These are phyloP conservation scores for Pezicula carpinea DNA, from an alignment of 2,329 filamentous ascomycete species.

Conservation along the genomic window DNA sequence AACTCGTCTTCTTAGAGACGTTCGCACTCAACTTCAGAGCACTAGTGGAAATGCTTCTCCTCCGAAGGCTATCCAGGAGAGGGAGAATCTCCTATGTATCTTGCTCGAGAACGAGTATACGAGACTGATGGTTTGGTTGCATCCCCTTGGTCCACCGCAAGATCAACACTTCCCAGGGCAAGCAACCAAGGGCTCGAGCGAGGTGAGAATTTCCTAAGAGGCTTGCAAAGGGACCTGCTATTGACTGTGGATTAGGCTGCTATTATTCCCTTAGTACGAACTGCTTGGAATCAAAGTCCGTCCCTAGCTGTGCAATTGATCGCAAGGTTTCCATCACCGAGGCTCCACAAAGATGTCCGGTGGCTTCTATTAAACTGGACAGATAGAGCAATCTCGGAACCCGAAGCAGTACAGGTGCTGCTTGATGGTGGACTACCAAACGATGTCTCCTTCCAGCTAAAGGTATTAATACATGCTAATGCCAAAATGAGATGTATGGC, in stretches of 20 bases:
- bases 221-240: conserved; percentile 25
- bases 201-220: conserved; percentile 33
- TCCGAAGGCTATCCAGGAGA: conserved; percentile 64
- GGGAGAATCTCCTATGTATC: conserved; percentile 77
- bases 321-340: conserved; percentile 71
- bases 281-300: conserved; percentile 83
- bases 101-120: conserved; percentile 81
- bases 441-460: conserved; percentile 81
- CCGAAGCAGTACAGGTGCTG: conserved; percentile 78
- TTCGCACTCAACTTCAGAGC: conserved; percentile 59
- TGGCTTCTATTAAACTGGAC: conserved; percentile 78
- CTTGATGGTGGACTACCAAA: conserved; percentile 70
- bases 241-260: conserved; percentile 33
- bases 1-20: conserved; percentile 73
- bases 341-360: conserved; percentile 70
- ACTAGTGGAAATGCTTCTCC: conserved; percentile 40
- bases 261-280: conserved; percentile 57
- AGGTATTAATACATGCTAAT: conserved; percentile 47
- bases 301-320: conserved; percentile 82
- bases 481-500: conserved; percentile 5
- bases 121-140: conserved; percentile 84
- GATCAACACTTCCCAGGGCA: conserved; percentile 33
- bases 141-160: conserved; percentile 65
- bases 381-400: conserved; percentile 73
- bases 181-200: conserved; percentile 35